A percentile compares a stretch with the other conserved stretches of the same genome.
These are phyloP conservation scores for Moringa oleifera DNA, from an alignment of 345 rosid genomes.

Conservation along the genomic window DNA sequence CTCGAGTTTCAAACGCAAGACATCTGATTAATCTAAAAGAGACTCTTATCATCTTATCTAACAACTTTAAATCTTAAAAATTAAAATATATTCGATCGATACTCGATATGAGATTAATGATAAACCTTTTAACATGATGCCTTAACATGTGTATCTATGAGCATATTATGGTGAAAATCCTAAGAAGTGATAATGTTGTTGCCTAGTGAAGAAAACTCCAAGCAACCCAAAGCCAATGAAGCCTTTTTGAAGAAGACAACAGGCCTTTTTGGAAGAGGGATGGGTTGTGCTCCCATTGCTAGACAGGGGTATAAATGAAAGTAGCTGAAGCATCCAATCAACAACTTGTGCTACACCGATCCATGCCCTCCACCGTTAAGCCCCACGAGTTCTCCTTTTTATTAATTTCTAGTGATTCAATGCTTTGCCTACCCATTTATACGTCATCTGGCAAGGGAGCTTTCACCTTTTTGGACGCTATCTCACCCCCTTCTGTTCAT, in stretches of 20 bases:
- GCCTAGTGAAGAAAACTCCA: not conserved
- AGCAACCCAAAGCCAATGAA: not conserved
- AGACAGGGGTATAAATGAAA: constrained; percentile 6
- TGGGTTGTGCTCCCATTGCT: constrained; percentile 12
- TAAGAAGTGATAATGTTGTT: not conserved
- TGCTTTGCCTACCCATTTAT: not conserved
- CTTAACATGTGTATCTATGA: too few species aligned
- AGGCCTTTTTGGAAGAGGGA: too few species aligned
- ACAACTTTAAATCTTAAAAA: too few species aligned
- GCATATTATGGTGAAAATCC: too few species aligned
- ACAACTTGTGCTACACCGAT: constrained; percentile 1
- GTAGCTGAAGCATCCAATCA: constrained; percentile 21
- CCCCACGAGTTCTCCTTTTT: constrained; percentile 1
- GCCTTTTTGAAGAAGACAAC: too few species aligned
- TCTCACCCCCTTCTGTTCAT: not conserved
- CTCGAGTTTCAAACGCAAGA: too few species aligned
- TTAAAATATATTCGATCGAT: too few species aligned
- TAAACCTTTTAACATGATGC: too few species aligned
- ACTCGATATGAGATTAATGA: too few species aligned
- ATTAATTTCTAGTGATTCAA: not conserved
- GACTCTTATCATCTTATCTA: too few species aligned
- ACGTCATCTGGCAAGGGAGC: constrained; percentile 10
- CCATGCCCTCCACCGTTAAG: too few species aligned
- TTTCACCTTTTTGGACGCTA: constrained; percentile 5
- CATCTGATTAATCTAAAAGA: too few species aligned